Base-by-base conservation (phyloP, 2,329 filamentous ascomycete genomes). In the Microdochium trichocladiopsis region DNA sequence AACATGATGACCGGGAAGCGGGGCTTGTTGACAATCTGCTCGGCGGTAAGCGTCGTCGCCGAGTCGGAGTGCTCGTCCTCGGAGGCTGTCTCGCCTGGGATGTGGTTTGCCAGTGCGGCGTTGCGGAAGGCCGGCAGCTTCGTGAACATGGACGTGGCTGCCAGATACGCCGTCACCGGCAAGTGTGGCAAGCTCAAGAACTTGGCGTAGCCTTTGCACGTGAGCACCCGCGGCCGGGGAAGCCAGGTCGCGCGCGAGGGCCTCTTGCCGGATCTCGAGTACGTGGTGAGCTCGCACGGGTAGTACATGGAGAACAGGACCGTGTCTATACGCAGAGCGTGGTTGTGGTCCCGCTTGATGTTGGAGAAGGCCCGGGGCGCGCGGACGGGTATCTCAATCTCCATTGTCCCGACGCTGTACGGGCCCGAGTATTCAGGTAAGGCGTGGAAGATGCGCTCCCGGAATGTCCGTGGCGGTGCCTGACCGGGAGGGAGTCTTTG, bases 301-400 rank as follows among this genome's bases (percentile, higher is more conserved):
- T 87, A 87, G 64, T 82, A 87, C n/a, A 87, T 65, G 0, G 78
- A 79, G 66, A 87, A 79, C 4, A 87, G 71, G 9, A 86, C 79
- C 0, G 83, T 86, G 52, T 75, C 72, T 49, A 75, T 61, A 31
- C 71, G 69, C 54, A 75, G 60, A 2, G 73, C 67, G 23, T 68
- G 67, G 49, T 64, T 66, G 36, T 66, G 62, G 48, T 71, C 63
- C 45, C 71, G 64, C 54, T 69, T 71, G 53, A 74, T 69, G 55
- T 63, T 61, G 14, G 69, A 76, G 51, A 75, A 67, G 11, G 64
- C 63, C 22, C 69, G 65, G 12, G 72, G 70, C 1, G 67, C 53
- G 12, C 69, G 63, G 16, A 75, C 76, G 4, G 84, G 82, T 25
- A 87, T 75, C 64, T 88, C 84, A 52, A 85, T 72, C 58, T 88